These are phyloP conservation scores for Gamsiella multidivaricata DNA, from an alignment of 192 early-diverging fungal species.

Conservation along the genomic window DNA sequence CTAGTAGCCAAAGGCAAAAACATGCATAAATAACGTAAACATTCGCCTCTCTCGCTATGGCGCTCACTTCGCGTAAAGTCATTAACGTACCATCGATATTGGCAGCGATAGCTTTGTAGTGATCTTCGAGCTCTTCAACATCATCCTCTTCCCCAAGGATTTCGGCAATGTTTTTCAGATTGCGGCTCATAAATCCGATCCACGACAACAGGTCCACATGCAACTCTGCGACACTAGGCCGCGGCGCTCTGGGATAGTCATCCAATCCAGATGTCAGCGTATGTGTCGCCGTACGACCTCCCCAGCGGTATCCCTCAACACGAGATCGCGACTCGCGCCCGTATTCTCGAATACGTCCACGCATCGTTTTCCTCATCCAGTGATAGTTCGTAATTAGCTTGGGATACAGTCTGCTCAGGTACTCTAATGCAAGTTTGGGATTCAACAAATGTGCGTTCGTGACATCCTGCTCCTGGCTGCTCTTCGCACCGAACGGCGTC, in stretches of 20 bases:
- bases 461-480: constrained; percentile 20
- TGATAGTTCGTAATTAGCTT: constrained; percentile 75
- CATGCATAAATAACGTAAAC: neutral
- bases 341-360: constrained; percentile 67
- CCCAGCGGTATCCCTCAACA: constrained; percentile 89
- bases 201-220: constrained; percentile 86
- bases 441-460: constrained; percentile 56
- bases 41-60: too few relatives aligned
- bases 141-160: constrained; percentile 69
- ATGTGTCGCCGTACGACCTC: constrained; percentile 85
- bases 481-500: constrained; percentile 14
- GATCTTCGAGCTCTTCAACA: constrained; percentile 62
- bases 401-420: constrained; percentile 66
- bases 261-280: constrained; percentile 92
- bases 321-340: constrained; percentile 55
- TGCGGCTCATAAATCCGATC: constrained; percentile 72
- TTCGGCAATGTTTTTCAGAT: constrained; percentile 68
- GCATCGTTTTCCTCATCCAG: constrained; percentile 87
- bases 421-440: constrained; percentile 54
- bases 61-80: neutral
- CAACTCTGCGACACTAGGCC: constrained; percentile 77
- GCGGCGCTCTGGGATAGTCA: constrained; percentile 89
- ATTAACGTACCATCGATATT: constrained; percentile 64
- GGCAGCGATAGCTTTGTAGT: constrained; percentile 62
- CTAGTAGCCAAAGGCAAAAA: constrained; percentile 26